Base-by-base conservation (phyloP, 2,329 filamentous ascomycete genomes). In the Dactylellina drechsleri region DNA sequence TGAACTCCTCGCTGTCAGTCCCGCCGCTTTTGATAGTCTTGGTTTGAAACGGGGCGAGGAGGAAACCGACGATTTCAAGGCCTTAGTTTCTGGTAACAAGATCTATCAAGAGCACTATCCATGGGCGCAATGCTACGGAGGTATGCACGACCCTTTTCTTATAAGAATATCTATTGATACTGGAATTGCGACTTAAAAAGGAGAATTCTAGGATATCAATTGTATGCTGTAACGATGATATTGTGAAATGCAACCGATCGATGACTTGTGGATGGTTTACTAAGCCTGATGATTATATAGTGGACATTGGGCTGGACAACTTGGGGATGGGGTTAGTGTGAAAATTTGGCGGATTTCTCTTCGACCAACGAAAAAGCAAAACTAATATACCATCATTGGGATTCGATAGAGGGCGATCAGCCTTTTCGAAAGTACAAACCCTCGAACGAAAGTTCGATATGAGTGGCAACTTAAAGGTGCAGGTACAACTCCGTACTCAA, bases 101-200 rank as follows among this genome's bases (percentile, higher is more conserved):
- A 86, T 97, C 13, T 87, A 91, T 66, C 94, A 93, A 58, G 86
- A 88, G 70, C 85, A 85, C 77, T 99, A 99, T 81, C 94, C 95
- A 0, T 99, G 95, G 95, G 93, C 95, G 36, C 95, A 99, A 83
- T 98, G 95, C 83, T 99, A 99, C 81, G 95, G 95, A 68, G 94
- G 94, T 67, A 78, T 77, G 80, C 79, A 23, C 88, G 87, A 80
- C 86, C 89, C 80, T 89, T 90, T 40, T 8, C 26, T 5, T 10
- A 36, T 47, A 47, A n/a, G 1, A n/a, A 16, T 47, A 47, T 67
- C 16, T 52, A 36, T 67, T 15, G 16, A 13, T 16, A n/a, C 18
- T 18, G 31, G 26, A 26, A 23, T 31, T 61, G n/a, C 7, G 76
- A 73, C 76, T 77, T 74, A 50, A 78, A n/a, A n/a, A 47, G 7